Evolutionary conservation across 306 rosid genomes (phyloP).

Genomic region (Sesbania bispinosa): DNA sequence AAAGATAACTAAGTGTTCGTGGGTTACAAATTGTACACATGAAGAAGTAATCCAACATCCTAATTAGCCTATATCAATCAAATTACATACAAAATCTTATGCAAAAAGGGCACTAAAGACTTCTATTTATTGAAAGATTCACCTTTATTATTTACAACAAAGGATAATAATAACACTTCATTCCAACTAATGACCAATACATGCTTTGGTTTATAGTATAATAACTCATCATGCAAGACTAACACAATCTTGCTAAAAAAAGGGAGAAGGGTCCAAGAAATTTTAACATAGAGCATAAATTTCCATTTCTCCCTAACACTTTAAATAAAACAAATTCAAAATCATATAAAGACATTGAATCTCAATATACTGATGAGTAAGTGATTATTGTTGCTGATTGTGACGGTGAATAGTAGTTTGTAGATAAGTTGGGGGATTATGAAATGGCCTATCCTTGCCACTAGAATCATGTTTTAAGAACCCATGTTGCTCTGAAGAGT

Average conservation of each 20-base stretch:
- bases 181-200: no score
- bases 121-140: not conserved
- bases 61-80: no score
- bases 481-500: constrained; percentile 18
- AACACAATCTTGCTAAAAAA: not conserved
- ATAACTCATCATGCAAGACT: not conserved
- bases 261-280: not conserved
- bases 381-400: not conserved
- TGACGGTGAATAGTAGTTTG: not conserved
- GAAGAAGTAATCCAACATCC: no score
- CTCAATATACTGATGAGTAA: not conserved
- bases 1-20: no score
- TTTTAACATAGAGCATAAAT: not conserved
- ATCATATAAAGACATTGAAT: not conserved
- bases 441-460: not conserved
- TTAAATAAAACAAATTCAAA: not conserved
- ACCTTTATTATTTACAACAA: not conserved
- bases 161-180: not conserved
- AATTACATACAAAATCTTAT: not conserved
- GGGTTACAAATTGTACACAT: no score
- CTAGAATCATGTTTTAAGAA: constrained; percentile 4
- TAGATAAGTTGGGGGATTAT: constrained; percentile 6
- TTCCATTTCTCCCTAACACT: not conserved
- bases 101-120: not conserved
- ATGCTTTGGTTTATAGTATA: not conserved